These are phyloP conservation scores for Acacia crassicarpa DNA, from an alignment of 306 rosid species.

Conservation along the genomic window DNA sequence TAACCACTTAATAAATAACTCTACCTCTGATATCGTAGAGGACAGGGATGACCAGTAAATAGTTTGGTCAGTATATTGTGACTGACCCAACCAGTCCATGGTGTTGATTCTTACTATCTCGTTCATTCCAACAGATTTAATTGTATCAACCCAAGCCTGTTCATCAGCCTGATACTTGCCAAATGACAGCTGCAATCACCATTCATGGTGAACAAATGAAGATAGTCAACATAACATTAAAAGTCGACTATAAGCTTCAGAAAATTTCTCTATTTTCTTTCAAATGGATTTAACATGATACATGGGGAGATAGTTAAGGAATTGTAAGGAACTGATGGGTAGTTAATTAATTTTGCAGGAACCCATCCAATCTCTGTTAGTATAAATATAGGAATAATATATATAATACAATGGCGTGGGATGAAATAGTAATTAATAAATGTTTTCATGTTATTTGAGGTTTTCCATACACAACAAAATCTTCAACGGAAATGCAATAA, in stretches of 20 bases:
- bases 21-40: slow-evolving; percentile 89
- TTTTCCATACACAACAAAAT: neutral
- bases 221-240: neutral
- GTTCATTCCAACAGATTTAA: slow-evolving; percentile 61
- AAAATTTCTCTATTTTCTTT: neutral
- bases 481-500: neutral
- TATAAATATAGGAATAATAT: neutral
- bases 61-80: slow-evolving; percentile 60
- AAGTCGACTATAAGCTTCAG: neutral
- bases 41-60: slow-evolving; percentile 89
- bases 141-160: slow-evolving; percentile 89
- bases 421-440: neutral
- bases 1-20: neutral
- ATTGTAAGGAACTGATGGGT: neutral
- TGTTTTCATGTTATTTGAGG: neutral
- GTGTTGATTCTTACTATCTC: slow-evolving; percentile 73
- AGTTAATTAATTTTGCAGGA: neutral
- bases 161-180: slow-evolving; percentile 81
- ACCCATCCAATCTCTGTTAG: neutral
- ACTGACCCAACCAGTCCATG: slow-evolving; percentile 98
- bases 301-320: neutral
- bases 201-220: slow-evolving; percentile 31
- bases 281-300: neutral
- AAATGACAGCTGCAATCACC: slow-evolving; percentile 71
- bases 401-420: neutral